phyloP scores from a whole-genome alignment of 2,329 filamentous ascomycete species.

The Neofusicoccum umdonicola region DNA sequence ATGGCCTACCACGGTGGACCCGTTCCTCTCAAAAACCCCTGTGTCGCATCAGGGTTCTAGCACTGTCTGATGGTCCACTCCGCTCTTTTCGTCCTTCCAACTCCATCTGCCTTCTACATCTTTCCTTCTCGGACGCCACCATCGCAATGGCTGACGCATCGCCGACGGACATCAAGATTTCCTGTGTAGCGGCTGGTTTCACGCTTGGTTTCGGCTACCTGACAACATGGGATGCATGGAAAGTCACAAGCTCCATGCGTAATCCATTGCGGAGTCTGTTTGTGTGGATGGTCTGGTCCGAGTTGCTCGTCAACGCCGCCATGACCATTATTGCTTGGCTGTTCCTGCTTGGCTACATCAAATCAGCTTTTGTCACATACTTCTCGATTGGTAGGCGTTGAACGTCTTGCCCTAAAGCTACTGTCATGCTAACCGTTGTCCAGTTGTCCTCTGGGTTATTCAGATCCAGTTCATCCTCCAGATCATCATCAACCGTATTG shows the following conservation, averaged over 20 bases:
- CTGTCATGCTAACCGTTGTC: neutral
- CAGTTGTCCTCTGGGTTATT: slow-evolving; percentile 42
- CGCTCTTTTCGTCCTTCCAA: neutral
- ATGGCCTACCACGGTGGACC: neutral
- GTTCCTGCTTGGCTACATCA: slow-evolving; percentile 40
- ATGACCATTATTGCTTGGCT: slow-evolving; percentile 44
- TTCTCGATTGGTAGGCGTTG: neutral
- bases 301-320: slow-evolving; percentile 40
- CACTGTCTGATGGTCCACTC: neutral
- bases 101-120: neutral
- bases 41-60: neutral
- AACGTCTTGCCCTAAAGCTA: neutral
- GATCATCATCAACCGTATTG: slow-evolving; percentile 31
- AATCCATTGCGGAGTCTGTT: slow-evolving; percentile 25
- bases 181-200: neutral
- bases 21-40: neutral
- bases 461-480: slow-evolving; percentile 34
- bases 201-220: slow-evolving; percentile 7
- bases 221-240: slow-evolving; percentile 7
- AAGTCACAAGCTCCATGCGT: neutral
- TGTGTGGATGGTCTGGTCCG: slow-evolving; percentile 47
- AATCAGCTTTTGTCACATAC: slow-evolving; percentile 22
- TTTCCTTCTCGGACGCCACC: neutral
- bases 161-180: neutral
- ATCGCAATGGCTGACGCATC: neutral